Percentiles rank a stretch among this genome's conserved stretches.
Evolutionary conservation across 805 yeast species (phyloP).

Genomic region (Yamadazyma ubonensis): DNA sequence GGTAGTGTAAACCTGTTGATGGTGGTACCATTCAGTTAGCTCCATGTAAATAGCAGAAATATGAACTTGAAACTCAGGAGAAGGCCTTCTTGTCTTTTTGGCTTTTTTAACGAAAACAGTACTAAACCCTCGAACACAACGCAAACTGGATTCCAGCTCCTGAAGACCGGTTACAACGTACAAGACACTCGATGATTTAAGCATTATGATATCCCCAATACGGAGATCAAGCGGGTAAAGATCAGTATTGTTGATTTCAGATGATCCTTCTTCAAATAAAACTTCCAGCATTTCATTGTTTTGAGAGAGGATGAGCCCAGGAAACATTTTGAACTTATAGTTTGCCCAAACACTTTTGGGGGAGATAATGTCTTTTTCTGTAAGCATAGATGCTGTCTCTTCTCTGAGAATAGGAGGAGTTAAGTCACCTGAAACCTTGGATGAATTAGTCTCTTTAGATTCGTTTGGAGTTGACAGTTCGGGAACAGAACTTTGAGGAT

Average conservation of each 20-base stretch:
- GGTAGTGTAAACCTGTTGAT: slow-evolving; percentile 30
- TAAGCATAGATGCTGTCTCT: slow-evolving; percentile 15
- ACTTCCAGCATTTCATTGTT: slow-evolving; percentile 32
- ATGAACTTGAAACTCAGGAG: slow-evolving; percentile 19
- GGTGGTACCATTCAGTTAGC: slow-evolving; percentile 36
- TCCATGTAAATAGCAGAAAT: slow-evolving; percentile 40
- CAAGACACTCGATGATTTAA: slow-evolving; percentile 25
- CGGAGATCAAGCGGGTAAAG: slow-evolving; percentile 51
- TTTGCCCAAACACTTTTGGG: slow-evolving; percentile 52
- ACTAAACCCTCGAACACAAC: slow-evolving; percentile 64
- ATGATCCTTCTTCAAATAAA: slow-evolving; percentile 40
- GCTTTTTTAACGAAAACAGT: slow-evolving; percentile 33
- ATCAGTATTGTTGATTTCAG: slow-evolving; percentile 34
- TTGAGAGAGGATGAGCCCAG: slow-evolving; percentile 42
- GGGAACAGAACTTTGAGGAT: too few relatives aligned
- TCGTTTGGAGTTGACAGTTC: too few relatives aligned
- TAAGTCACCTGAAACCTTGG: too few relatives aligned
- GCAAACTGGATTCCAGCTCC: slow-evolving; percentile 32
- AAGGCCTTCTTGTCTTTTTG: slow-evolving; percentile 11
- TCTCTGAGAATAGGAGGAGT: slow-evolving; percentile 13
- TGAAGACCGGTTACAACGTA: slow-evolving; percentile 50
- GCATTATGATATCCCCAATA: slow-evolving; percentile 53
- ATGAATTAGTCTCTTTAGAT: not conserved
- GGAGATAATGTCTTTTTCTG: slow-evolving; percentile 10
- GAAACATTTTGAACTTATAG: slow-evolving; percentile 47